Evolutionary conservation across 257 asterid species (phyloP), one percentile per base, ranked within the genome.

Genomic region (Solanum piurae): DNA sequence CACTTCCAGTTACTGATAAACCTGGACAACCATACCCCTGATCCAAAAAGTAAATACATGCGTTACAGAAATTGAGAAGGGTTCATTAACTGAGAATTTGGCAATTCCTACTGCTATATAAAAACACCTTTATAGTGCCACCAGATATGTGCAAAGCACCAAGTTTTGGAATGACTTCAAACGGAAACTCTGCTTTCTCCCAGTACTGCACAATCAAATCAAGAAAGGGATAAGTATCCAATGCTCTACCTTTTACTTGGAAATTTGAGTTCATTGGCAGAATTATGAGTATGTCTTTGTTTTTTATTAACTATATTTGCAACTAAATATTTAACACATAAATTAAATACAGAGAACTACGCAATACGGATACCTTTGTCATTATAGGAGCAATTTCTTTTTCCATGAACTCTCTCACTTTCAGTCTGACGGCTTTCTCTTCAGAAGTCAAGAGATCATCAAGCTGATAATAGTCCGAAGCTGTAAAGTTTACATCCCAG

Each of bases 121-220:
- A 86, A 52, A 37, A 77, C 73, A 96, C 99, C 99, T 94, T 94
- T 92, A 97, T 93, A 88, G 92, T 94, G 89, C 98, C 98, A 90
- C 99, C 99, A 12, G 95, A 96, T 86, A 97, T 12, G 73, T 84
- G 88, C 93, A 97, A 74, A 33, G 95, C 96, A 75, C 94, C 98
- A 74, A 97, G 98, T 91, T 97, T 94, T 13, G 99, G 98, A 89
- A 97, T 76, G 87, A 96, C 93, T 92, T 95, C 98, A 89, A 97
- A 97, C 3, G 99, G 99, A 92, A 97, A 97, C 92, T 96, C 97
- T 73, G 98, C 99, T 91, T 93, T 97, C 91, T 97, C 99, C 99
- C 99, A 97, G 82, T 95, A 96, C 99, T 96, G 92, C 88, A 86
- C 87, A 89, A 82, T 49, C 73, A 86, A 86, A 86, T 31, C 40